Conservation (phyloP, 371 early-diverging fungal species). For the Actinomortierella wolfii region DNA sequence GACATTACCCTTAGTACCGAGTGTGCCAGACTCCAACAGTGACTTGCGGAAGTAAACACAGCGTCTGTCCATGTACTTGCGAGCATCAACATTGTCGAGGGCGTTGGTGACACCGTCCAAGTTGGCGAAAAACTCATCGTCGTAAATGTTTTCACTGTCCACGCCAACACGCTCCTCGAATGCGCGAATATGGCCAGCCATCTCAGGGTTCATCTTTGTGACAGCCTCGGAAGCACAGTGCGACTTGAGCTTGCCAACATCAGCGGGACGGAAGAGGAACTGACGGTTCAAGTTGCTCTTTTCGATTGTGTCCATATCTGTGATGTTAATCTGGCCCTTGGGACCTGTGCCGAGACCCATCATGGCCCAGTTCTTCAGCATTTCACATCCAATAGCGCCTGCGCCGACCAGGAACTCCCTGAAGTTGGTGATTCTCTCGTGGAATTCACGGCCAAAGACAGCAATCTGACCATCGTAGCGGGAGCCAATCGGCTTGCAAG, state of each 20-base stretch:
- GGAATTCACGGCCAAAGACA: conserved; percentile 94
- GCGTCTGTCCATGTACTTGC: conserved; percentile 98
- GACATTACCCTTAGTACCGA: conserved; percentile 99
- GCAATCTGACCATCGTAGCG: conserved; percentile 96
- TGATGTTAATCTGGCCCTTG: conserved; percentile 87
- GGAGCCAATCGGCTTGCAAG: conserved; percentile 77
- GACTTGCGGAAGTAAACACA: conserved; percentile 97
- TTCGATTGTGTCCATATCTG: conserved; percentile 99
- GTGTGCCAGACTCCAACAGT: conserved; percentile 98
- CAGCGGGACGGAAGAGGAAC: conserved; percentile 94
- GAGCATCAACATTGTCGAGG: conserved; percentile 99
- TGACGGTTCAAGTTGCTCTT: conserved; percentile 98
- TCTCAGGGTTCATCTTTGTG: conserved; percentile 90
- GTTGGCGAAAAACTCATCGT: conserved; percentile 91
- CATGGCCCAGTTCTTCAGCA: conserved; percentile 99
- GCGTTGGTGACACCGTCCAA: conserved; percentile 98
- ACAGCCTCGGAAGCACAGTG: conserved; percentile 95
- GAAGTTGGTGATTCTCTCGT: conserved; percentile 85
- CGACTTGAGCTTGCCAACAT: conserved; percentile 96
- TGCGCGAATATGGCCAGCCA: conserved; percentile 77
- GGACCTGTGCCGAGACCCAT: conserved; percentile 96
- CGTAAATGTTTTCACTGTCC: conserved; percentile 96
- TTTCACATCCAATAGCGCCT: conserved; percentile 99
- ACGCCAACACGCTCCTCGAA: conserved; percentile 96
- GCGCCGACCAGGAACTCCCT: conserved; percentile 98